These are phyloP conservation scores for Oxytropis ochrocephala DNA, from an alignment of 306 rosid species.

Conservation along the genomic window DNA sequence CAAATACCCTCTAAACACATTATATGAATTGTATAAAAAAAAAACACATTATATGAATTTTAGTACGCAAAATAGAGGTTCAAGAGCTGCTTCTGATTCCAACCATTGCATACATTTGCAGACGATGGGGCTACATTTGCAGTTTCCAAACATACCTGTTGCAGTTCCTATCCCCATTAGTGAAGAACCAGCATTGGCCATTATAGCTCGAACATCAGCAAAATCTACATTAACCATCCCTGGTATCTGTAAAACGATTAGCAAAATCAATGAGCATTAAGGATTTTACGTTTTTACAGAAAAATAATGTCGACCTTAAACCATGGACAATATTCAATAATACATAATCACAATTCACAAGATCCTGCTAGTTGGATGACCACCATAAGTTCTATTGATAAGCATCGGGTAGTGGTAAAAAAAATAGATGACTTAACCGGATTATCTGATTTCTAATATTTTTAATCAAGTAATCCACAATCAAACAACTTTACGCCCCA, in stretches of 20 bases:
- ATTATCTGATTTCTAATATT: neutral
- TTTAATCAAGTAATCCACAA: neutral
- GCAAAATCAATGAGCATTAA: conserved; percentile 2
- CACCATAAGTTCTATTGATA: neutral
- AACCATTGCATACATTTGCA: neutral
- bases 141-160: conserved; percentile 44
- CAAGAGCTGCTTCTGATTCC: neutral
- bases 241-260: conserved; percentile 64
- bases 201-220: conserved; percentile 94
- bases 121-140: neutral
- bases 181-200: conserved; percentile 95
- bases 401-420: neutral
- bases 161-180: conserved; percentile 96
- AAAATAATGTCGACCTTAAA: neutral
- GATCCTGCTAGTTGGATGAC: neutral
- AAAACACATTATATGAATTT: neutral
- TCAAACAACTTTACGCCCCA: neutral
- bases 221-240: conserved; percentile 92
- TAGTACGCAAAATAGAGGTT: neutral
- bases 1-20: neutral
- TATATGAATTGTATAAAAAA: neutral
- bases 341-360: neutral
- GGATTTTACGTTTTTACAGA: neutral
- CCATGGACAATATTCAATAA: neutral
- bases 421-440: neutral